Evolutionary conservation across 768 basidiomycete species (phyloP).

Genomic region (Leccinum sublutescens): DNA sequence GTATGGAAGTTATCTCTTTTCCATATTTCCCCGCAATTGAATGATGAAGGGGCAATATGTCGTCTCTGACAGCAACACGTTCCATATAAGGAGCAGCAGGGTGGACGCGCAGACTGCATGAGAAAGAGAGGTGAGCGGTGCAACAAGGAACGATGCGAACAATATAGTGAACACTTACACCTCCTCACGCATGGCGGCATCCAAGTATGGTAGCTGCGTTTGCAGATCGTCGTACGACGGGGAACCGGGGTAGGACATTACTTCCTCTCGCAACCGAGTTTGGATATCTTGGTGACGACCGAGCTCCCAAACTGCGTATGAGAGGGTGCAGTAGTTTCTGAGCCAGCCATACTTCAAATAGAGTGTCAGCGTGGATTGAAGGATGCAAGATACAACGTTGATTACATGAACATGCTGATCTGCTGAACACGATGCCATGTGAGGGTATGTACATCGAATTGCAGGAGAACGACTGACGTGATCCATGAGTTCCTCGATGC

Average conservation of each 20-base stretch:
- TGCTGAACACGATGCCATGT: background rate
- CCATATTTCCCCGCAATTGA: too few relatives aligned
- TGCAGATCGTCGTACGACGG: conserved; percentile 8
- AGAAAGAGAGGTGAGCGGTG: too few relatives aligned
- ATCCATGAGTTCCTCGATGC: conserved; percentile 1
- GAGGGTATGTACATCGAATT: background rate
- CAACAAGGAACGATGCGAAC: too few relatives aligned
- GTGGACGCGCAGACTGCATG: too few relatives aligned
- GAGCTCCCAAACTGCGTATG: conserved; percentile 8
- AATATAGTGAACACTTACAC: background rate
- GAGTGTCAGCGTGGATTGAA: background rate
- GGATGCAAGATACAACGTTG: background rate
- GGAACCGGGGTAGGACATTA: background rate
- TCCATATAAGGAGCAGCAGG: too few relatives aligned
- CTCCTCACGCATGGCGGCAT: conserved; percentile 2
- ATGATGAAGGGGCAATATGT: too few relatives aligned
- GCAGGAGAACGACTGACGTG: background rate
- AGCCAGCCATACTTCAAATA: conserved; percentile 4
- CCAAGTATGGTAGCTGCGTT: conserved; percentile 7
- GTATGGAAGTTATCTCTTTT: too few relatives aligned
- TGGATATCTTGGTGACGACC: conserved; percentile 2
- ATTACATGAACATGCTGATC: conserved; percentile 15
- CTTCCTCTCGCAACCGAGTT: conserved; percentile 1
- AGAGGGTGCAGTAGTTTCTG: conserved; percentile 5
- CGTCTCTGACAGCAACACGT: too few relatives aligned